Percentiles rank a stretch among this genome's conserved stretches.
These are phyloP conservation scores for Wickerhamomyces sydowiorum DNA, from an alignment of 805 yeast species.

Conservation along the genomic window DNA sequence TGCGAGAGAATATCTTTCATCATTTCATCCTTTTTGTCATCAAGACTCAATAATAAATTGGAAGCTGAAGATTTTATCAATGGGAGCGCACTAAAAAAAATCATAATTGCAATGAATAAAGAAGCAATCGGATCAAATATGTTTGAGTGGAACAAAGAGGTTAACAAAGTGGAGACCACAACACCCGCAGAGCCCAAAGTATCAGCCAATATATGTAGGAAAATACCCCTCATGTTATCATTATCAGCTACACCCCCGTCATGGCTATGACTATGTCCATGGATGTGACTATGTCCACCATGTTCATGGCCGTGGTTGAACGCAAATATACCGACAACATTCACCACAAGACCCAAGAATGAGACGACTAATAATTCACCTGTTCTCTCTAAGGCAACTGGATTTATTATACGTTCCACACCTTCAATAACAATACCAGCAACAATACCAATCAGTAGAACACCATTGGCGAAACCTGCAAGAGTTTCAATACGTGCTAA, in stretches of 20 bases:
- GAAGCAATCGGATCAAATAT: conserved; percentile 94
- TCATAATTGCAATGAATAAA: conserved; percentile 73
- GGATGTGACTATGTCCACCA: conserved; percentile 40
- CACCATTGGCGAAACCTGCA: conserved; percentile 95
- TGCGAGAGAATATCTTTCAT: conserved; percentile 65
- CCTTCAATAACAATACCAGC: conserved; percentile 87
- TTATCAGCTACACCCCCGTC: conserved; percentile 28
- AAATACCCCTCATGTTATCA: conserved; percentile 89
- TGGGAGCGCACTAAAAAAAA: conserved; percentile 79
- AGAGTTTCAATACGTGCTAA: conserved; percentile 79
- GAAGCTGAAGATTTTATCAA: conserved; percentile 75
- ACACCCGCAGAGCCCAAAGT: conserved; percentile 97
- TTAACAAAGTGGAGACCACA: conserved; percentile 79
- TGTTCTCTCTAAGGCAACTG: conserved; percentile 72
- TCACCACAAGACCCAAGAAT: conserved; percentile 77
- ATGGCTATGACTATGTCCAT: conserved; percentile 31
- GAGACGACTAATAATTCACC: conserved; percentile 84
- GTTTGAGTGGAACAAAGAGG: conserved; percentile 56
- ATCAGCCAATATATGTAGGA: conserved; percentile 90
- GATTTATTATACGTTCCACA: conserved; percentile 69
- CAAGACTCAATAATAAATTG: conserved; percentile 60
- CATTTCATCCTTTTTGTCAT: conserved; percentile 50
- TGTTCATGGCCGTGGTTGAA: conserved; percentile 78
- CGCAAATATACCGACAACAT: conserved; percentile 88
- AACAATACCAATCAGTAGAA: conserved; percentile 80